These are phyloP conservation scores for Rubus idaeus DNA, from an alignment of 306 rosid genomes.

Conservation along the genomic window DNA sequence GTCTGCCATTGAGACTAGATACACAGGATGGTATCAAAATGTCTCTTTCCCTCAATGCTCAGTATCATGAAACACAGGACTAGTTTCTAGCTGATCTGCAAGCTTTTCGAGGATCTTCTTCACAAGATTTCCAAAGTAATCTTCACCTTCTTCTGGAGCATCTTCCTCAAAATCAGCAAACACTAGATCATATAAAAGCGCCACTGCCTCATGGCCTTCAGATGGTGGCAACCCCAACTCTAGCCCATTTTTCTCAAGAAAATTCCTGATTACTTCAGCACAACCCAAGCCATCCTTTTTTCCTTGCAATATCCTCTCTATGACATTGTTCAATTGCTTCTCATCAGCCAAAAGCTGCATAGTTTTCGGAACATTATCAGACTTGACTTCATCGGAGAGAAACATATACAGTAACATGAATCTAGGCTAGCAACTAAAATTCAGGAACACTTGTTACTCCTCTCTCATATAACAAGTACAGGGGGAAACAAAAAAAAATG, in stretches of 20 bases:
- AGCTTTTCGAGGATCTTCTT: conserved; percentile 61
- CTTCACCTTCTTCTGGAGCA: conserved; percentile 37
- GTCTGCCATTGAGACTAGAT: conserved; percentile 22
- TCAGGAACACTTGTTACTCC: background rate
- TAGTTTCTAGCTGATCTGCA: conserved; percentile 74
- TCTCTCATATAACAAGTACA: background rate
- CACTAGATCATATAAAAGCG: conserved; percentile 62
- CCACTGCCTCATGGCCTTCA: conserved; percentile 59
- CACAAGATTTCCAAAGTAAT: conserved; percentile 40
- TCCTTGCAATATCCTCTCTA: conserved; percentile 53
- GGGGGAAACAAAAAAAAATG: background rate
- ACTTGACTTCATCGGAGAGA: background rate
- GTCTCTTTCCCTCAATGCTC: conserved; percentile 30
- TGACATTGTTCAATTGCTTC: conserved; percentile 51
- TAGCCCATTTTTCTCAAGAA: conserved; percentile 54
- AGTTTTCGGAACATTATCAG: background rate
- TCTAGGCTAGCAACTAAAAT: background rate
- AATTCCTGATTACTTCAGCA: conserved; percentile 48
- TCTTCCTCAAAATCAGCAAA: conserved; percentile 53
- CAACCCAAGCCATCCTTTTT: conserved; percentile 39
- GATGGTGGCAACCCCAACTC: conserved; percentile 63
- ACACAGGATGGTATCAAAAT: conserved; percentile 12
- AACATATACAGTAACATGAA: background rate
- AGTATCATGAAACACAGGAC: conserved; percentile 63
- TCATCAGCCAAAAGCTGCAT: conserved; percentile 76